phyloP scores from a whole-genome alignment of 2,329 filamentous ascomycete species.

The Grosmannia clavigera region DNA sequence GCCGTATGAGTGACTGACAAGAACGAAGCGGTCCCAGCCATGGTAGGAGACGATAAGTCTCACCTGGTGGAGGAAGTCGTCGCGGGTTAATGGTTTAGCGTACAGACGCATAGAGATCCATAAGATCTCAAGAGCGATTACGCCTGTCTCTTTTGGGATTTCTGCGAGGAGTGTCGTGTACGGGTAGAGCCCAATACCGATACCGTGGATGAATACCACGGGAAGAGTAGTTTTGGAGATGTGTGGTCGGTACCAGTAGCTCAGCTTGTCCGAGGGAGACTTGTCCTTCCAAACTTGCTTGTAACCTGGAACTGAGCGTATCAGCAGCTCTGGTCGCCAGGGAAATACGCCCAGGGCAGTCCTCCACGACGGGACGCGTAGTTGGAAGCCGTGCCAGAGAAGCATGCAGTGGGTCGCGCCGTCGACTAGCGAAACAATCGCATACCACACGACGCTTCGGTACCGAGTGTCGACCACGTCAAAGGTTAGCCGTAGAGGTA shows the following conservation, averaged over 20 bases:
- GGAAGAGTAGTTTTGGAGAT: constrained; percentile 34
- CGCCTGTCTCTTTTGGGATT: constrained; percentile 41
- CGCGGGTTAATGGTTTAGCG: constrained; percentile 32
- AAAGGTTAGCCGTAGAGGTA: constrained; percentile 50
- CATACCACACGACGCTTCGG: constrained; percentile 52
- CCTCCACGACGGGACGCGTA: constrained; percentile 31
- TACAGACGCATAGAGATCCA: constrained; percentile 53
- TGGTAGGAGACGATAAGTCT: constrained; percentile 43
- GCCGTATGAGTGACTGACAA: constrained; percentile 53
- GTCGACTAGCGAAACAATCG: constrained; percentile 42
- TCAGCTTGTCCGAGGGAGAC: constrained; percentile 38
- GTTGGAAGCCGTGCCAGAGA: constrained; percentile 35
- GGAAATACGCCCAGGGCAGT: constrained; percentile 3
- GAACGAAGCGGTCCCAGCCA: constrained; percentile 43
- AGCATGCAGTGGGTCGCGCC: constrained; percentile 34
- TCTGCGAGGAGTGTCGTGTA: constrained; percentile 45
- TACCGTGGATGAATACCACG: constrained; percentile 58
- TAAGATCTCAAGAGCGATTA: constrained; percentile 54
- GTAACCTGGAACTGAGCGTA: constrained; percentile 16
- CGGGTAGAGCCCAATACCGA: constrained; percentile 54
- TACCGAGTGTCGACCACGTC: constrained; percentile 50
- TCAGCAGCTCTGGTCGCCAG: too few relatives aligned
- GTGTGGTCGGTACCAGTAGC: constrained; percentile 57
- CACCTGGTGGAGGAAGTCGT: constrained; percentile 44
- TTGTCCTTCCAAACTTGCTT: background rate